A percentile compares a stretch with the other conserved stretches of the same genome.
phyloP scores from a whole-genome alignment of 805 yeast species.

The Candida tallmaniae region DNA sequence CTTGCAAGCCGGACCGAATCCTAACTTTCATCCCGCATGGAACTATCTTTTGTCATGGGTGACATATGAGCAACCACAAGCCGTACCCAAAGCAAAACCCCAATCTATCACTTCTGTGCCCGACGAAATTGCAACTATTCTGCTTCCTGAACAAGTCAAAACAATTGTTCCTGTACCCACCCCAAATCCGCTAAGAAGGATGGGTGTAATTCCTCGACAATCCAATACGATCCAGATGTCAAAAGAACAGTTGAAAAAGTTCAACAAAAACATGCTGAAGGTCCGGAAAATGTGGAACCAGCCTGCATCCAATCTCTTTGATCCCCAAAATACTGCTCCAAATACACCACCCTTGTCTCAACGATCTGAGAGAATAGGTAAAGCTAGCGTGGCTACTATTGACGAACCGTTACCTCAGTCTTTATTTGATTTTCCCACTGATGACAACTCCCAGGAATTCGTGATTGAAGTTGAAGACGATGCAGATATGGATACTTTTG shows the following conservation, averaged over 20 bases:
- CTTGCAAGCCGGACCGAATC: slow-evolving; percentile 14
- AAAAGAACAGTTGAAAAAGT: slow-evolving; percentile 9
- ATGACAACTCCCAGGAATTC: slow-evolving; percentile 19
- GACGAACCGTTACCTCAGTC: slow-evolving; percentile 13
- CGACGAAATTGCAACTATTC: slow-evolving; percentile 1
- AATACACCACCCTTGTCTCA: slow-evolving; percentile 1
- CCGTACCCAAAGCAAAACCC: not conserved
- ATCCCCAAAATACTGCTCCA: slow-evolving; percentile 2
- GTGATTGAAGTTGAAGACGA: slow-evolving; percentile 25
- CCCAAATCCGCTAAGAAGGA: not conserved
- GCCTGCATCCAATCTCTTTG: slow-evolving; percentile 20
- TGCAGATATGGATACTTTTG: slow-evolving; percentile 11
- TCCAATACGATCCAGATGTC: not conserved
- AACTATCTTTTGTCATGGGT: slow-evolving; percentile 34
- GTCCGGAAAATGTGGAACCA: slow-evolving; percentile 29
- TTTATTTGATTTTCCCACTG: slow-evolving; percentile 4
- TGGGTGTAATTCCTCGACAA: not conserved
- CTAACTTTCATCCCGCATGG: slow-evolving; percentile 35
- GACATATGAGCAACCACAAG: slow-evolving; percentile 20
- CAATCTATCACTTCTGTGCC: slow-evolving; percentile 1
- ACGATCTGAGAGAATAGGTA: not conserved
- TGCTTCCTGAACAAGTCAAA: slow-evolving; percentile 2
- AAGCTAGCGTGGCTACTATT: slow-evolving; percentile 5
- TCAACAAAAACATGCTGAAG: slow-evolving; percentile 14
- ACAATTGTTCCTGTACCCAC: slow-evolving; percentile 1